Base-by-base conservation (phyloP, 495 filamentous ascomycete genomes). In the Neurospora sublineolata region DNA sequence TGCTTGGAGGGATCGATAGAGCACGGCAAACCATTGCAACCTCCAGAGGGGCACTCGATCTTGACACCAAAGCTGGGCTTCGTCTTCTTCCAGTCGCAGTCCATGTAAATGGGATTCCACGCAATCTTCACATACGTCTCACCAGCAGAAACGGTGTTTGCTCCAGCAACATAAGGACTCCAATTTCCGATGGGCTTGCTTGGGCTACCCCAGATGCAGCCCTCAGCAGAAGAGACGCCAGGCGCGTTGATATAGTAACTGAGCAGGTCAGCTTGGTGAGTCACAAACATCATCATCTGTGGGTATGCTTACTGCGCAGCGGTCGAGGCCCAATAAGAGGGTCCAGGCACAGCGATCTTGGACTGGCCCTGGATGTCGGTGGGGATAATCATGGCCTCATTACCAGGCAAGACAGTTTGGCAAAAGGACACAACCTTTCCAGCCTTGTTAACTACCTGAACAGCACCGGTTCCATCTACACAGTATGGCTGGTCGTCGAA, bases 341-440 rank as follows among this genome's bases (percentile, higher is more conserved):
- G 79, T 64, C 86, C 90, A 4, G 92, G 92, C 60, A 94, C 91
- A 69, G 92, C 91, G 42, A 95, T 80, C 44, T 85, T 86, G 10
- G 82, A 80, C n/a, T 74, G 76, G 69, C 76, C 77, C 16, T 81
- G 73, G 40, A 94, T 89, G 74, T 88, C 77, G 37, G 90, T 94
- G 14, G 92, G 91, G 77, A 94, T 95, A 73, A 94, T 82, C 92
- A 95, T 95, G 70, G 91, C 90, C 81, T 95, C 92, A 77, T 93
- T 92, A n/a, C 92, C 92, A 14, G 92, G 92, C 69, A 94, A 79
- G 42, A 93, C 91, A 3, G 92, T 95, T 77, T 95, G 92, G 77
- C 92, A 95, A 79, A 94, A 91, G 4, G 92, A 86, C 18, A 94
- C 88, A 20, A 84, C 71, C 68, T 84, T 81, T 33, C 86, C 83